Conservation (phyloP, 306 rosid species). For the Comarum palustre region DNA sequence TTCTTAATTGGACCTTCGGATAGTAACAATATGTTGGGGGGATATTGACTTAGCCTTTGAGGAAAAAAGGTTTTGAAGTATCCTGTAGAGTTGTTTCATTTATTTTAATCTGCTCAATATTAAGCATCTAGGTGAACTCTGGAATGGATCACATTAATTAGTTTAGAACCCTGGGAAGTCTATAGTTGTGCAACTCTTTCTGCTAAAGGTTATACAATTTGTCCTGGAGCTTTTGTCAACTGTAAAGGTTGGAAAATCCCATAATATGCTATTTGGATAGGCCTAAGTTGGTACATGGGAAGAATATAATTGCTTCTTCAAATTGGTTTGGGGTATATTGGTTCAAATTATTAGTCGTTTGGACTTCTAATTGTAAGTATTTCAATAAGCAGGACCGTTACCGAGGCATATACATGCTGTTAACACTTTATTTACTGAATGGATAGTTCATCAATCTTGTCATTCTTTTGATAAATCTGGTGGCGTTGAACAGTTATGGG, state of each 20-base stretch:
- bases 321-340: not conserved
- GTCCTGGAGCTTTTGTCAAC: not conserved
- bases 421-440: not conserved
- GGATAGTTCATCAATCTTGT: not conserved
- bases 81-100: not conserved
- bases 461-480: not conserved
- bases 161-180: not conserved
- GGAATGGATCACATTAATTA: not conserved
- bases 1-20: not conserved
- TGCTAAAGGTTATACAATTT: not conserved
- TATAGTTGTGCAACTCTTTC: not conserved
- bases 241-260: not conserved
- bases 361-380: not conserved
- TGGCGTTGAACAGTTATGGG: not conserved
- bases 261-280: not conserved
- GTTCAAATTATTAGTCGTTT: not conserved
- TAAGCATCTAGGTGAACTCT: not conserved
- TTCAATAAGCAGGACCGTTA: not conserved
- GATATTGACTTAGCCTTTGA: not conserved
- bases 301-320: constrained; percentile 4
- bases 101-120: not conserved
- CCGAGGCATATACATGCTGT: not conserved
- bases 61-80: not conserved
- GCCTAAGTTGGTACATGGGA: not conserved
- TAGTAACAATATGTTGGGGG: not conserved